Conservation (phyloP, 106 monocot genomes). For the Agapanthus africanus region DNA sequence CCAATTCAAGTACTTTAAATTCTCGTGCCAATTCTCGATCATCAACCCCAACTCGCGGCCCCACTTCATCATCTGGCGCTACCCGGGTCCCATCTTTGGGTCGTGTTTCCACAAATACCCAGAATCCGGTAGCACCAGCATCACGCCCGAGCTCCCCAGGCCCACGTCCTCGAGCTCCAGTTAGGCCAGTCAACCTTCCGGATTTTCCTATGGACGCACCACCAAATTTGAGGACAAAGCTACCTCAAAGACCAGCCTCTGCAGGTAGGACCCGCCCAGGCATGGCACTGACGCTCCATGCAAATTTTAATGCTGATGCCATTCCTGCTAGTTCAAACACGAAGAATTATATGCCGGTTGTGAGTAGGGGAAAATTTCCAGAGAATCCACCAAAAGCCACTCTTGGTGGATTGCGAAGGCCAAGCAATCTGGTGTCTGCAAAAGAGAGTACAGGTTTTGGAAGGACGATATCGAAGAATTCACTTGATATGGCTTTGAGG, state of each 20-base stretch:
- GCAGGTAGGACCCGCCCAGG: slow-evolving; percentile 68
- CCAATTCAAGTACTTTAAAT: slow-evolving; percentile 21
- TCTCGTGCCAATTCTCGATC: slow-evolving; percentile 42
- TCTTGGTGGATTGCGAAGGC: slow-evolving; percentile 19
- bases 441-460: slow-evolving; percentile 77
- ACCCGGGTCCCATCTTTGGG: slow-evolving; percentile 12
- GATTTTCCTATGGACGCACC: slow-evolving; percentile 68
- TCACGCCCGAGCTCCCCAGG: slow-evolving; percentile 71
- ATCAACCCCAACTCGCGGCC: slow-evolving; percentile 58
- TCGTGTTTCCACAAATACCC: not conserved
- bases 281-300: no score
- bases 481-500: slow-evolving; percentile 84
- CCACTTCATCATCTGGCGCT: slow-evolving; percentile 20
- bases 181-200: slow-evolving; percentile 42
- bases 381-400: no score
- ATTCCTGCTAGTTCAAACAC: no score
- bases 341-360: no score
- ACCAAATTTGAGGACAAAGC: slow-evolving; percentile 73
- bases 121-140: slow-evolving; percentile 29
- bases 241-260: slow-evolving; percentile 68
- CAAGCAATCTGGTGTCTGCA: no score
- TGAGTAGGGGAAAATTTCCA: no score
- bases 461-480: slow-evolving; percentile 82
- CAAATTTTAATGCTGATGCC: no score
- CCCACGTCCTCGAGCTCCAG: slow-evolving; percentile 30